Base-by-base conservation (phyloP, 768 basidiomycete genomes). In the Podaxis rugospora region DNA sequence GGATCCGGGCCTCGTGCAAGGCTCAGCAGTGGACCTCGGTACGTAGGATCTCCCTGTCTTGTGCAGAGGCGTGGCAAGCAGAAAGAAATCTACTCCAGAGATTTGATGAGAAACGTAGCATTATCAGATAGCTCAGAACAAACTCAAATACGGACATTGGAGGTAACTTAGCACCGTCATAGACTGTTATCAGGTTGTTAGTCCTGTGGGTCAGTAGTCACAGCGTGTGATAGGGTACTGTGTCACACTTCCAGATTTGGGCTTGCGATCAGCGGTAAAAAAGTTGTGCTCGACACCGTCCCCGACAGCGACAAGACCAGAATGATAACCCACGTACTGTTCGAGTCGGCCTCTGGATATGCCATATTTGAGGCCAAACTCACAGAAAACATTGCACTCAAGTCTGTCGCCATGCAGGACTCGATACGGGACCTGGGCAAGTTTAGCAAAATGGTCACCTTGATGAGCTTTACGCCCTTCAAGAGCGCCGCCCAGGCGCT, bases 331-430 rank as follows among this genome's bases (percentile, higher is more conserved):
- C 94, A 98, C 75, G 82, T 91, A 62, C 85, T 98, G 61, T 95
- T 95, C 79, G 95, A 98, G 77, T 88, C 91, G 4, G 87, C 95
- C 59, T 94, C 94, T 27, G 95, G 95, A 55, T 95, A 95, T 82
- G 93, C 93, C 55, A 80, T 97, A 59, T 96, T 97, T 73, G 85
- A 95, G 71, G 87, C 89, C 65, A 90, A 90, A 66, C 84, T 93
- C 51, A 80, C 84, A 55, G 96, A 98, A 75, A 87, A 94, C 63
- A 89, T 98, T 70, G 96, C 88, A 21, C 80, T 91, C 52, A 86
- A 88, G 69, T 85, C 90, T 36, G 79, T 81, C 69, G 82, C 83
- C 36, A 87, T 93, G 44, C 95, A 96, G 75, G 86, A 90, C 59
- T 92, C 92, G 46, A 89, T 98, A 69, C 82, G 82, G 65, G 93